These are phyloP conservation scores for Naganishia onofrii DNA, from an alignment of 768 basidiomycete species.

Conservation along the genomic window DNA sequence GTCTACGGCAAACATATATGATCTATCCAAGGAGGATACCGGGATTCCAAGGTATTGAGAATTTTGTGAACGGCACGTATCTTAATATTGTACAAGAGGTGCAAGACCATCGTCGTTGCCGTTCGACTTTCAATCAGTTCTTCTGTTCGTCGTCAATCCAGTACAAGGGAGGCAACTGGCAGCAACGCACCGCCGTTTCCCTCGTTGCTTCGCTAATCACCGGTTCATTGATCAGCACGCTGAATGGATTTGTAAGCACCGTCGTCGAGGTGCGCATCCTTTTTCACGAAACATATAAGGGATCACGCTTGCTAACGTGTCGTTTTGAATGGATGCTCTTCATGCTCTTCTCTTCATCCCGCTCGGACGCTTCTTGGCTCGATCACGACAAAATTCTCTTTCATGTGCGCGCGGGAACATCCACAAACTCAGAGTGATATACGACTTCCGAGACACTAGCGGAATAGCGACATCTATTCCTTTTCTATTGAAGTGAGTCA, in stretches of 20 bases:
- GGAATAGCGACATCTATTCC: neutral
- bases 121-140: neutral
- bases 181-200: neutral
- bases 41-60: too few relatives aligned
- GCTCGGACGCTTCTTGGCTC: neutral
- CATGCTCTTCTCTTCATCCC: neutral
- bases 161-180: neutral
- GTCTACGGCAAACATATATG: neutral
- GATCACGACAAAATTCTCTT: neutral
- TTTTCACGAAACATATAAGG: neutral
- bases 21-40: neutral
- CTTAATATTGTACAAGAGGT: neutral
- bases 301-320: neutral
- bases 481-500: too few relatives aligned
- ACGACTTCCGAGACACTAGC: neutral
- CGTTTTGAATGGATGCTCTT: neutral
- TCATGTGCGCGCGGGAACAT: conserved; percentile 6
- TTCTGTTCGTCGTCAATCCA: neutral
- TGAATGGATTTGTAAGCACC: neutral
- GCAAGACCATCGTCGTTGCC: neutral
- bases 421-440: neutral
- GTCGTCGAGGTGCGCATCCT: neutral
- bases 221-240: neutral
- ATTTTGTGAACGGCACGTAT: neutral
- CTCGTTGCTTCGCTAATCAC: neutral